Base-by-base conservation (phyloP, 805 yeast genomes). In the Kregervanrija pseudodelftensis region DNA sequence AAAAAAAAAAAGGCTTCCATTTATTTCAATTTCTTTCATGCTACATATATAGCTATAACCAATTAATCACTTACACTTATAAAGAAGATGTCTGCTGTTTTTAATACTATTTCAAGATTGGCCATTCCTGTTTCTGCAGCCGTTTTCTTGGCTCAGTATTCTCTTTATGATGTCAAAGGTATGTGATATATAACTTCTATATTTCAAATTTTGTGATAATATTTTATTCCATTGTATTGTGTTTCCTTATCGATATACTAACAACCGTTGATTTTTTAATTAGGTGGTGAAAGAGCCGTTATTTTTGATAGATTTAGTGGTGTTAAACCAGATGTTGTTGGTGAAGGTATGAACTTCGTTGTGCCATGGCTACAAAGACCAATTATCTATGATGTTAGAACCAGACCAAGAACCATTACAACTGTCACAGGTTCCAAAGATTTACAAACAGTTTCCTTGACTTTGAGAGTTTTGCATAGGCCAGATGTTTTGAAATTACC, bases 361-460 rank as follows among this genome's bases (percentile, higher is more conserved):
- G 65, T 93, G 43, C 99, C 99, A 43, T 93, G 99, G 98, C 71
- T 93, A 52, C 99, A 93, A 64, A 82, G 79, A 63, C 95, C 98
- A 3, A 76, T 93, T 41, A 69, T 88, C 13, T 93, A 77, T 64
- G 99, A 93, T 64, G 96, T 93, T 30, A 77, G 97, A 61, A 90
- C 96, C n/a, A 85, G 80, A 60, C 98, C 99, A 33, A 82, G 93
- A 67, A 86, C 85, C 55, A 90, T 93, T 58, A 80, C 95, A 37
- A 84, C 98, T 16, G 86, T 89, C 51, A 93, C 99, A 1, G 99
- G 99, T 33, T 88, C 97, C 17, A 93, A 91, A 68, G 99, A 93
- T 69, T 74, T 93, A 67, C 99, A 93, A 68, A 91, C 85, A 76
- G 99, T 93, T 33, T 82, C 95, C 9, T 72, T 93, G 62, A 93